Base-by-base conservation (phyloP, 768 basidiomycete genomes). In the Pleurotus giganteus region DNA sequence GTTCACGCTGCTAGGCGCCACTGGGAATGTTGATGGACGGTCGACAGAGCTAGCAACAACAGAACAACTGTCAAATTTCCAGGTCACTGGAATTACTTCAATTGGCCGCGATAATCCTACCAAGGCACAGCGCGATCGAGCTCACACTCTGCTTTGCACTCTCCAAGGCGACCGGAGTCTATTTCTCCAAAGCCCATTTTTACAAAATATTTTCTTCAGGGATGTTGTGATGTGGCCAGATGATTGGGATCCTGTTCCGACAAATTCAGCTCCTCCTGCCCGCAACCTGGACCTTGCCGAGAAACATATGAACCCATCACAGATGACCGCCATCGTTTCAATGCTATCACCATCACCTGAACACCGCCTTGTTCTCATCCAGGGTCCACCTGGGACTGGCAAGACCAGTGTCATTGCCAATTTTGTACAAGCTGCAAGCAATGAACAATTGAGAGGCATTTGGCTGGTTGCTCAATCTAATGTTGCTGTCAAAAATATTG, bases 401-500 rank as follows among this genome's bases (percentile, higher is more conserved):
- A 89, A 89, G 63, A 89, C 87, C 0, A 83, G 84, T 39, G 86
- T 88, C 1, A 89, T 89, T 68, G 82, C 83, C 9, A 72, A 79
- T 4, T 87, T 74, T 76, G 83, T 86, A 9, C 66, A 76, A 19
- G 69, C 71, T 59, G 78, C 83, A 34, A 62, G 79, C 21, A 58
- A 65, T 24, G 61, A 62, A 44, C 72, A 72, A 0, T 63, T 67
- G 17, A 60, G 65, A 58, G 84, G 87, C 0, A 83, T 91, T 11
- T 94, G 89, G 88, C 80, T 94, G 4, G 73, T 91, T 63, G 89
- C 91, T 29, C 88, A 94, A 63, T 88, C 87, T 15, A 94, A 94
- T 73, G 83, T 93, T 46, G 91, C 89, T 44, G 91, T 93, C 19
- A 92, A 91, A 68, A 93, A 94, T 60, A 92, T 94, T 71, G 91